Evolutionary conservation across 139 green algal species (phyloP), one percentile per base, ranked within the genome.

Genomic region (Picochlorum sp.): DNA sequence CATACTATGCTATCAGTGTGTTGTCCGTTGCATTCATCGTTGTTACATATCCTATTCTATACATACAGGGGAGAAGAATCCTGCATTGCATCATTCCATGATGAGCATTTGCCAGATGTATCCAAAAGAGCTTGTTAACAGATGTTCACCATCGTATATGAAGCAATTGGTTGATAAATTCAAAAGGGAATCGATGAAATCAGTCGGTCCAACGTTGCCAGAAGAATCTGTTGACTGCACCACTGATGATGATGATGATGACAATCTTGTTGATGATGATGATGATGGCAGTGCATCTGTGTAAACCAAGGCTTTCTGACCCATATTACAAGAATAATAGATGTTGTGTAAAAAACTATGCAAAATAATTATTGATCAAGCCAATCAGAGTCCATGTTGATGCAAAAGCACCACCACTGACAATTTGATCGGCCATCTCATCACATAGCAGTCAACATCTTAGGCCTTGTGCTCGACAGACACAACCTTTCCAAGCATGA

Each of bases 401-500:
- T 41, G 34, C 8, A 41, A 14, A 41, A 13, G 34, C 34, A 41
- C 34, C 34, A 41, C 8, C 34, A 41, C 3, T 4, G 34, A 41
- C 34, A 30, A 30, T 30, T 11, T 41, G 34, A 41, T 13, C 34
- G 9, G 34, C 34, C 34, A 41, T 54, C 47, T 54, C 47, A 54
- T 26, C 16, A 54, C 47, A 54, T 54, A 54, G 47, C 47, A 54
- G 47, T 41, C 34, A 41, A 41, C 47, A 54, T 54, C 47, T 11
- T 21, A 54, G 16, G 47, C 47, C 82, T 91, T 91, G 74, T 72
- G 28, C 58, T 58, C 77, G 49, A 83, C 78, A 47, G 74, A 57
- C 49, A 80, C 66, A n/a, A 95, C 81, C 88, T 95, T 95, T 75
- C 88, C 88, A 51, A 95, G 83, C 88, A 95, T 95, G 76, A 95